Evolutionary conservation across 495 filamentous ascomycete species (phyloP), one percentile per base, ranked within the genome.

Genomic region (Podospora pseudocomata): DNA sequence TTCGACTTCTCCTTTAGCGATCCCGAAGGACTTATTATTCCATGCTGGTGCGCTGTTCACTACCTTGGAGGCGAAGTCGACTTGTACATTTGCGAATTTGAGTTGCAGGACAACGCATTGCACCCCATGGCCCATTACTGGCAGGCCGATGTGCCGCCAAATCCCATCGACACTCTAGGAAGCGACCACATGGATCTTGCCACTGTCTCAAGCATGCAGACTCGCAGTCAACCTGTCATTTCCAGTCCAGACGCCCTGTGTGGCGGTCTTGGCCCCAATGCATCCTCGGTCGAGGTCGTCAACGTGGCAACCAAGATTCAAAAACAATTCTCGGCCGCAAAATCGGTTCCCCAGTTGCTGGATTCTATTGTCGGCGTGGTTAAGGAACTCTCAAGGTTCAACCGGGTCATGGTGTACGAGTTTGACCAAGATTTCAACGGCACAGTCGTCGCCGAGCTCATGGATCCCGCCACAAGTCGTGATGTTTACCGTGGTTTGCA

Each of bases 71-170:
- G 61, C 13, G 66, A 68, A 4, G 19, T 53, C 23, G 70, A 71
- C 56, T 67, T 74, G 16, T 74, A 70, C 15, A 26, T 74, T n/a
- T 74, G 72, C 64, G 72, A 74, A 44, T 74, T 74, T n/a, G 72
- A 74, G 56, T 60, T 74, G 30, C 72, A 74, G 30, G 70, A 74
- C 53, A 72, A 68, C 58, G 66, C 65, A 49, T 56, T 63, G 60
- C 72, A 74, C 65, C 72, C 72, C 4, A n/a, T 67, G 49, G 53
- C 68, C 54, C 64, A 27, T 3, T 39, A 63, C 3, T 34, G 49
- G 11, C 28, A 58, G 55, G 49, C 68, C 13, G 66, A 67, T n/a
- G 28, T 44, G 1, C 55, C 60, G 2, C 54, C 2, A 4, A 55
- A 68, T n/a, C 72, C 70, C 13, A n/a, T 72, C 54, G 64, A 74